phyloP scores from a whole-genome alignment of 805 yeast species.

The Lipomyces lipofer region DNA sequence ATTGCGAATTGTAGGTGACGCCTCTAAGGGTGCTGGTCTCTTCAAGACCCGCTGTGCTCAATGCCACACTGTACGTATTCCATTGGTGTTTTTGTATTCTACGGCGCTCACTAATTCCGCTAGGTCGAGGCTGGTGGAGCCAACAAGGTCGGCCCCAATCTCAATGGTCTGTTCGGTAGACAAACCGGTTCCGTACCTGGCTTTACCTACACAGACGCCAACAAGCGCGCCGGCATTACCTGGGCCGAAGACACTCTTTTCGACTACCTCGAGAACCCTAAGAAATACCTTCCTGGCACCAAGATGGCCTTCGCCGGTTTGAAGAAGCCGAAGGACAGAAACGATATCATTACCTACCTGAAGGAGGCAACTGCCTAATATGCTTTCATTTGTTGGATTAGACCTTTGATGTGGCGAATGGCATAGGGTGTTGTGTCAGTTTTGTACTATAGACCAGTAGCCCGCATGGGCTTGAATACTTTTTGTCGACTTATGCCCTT shows the following conservation, averaged over 20 bases:
- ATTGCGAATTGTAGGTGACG: slow-evolving; percentile 50
- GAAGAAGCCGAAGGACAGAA: slow-evolving; percentile 98
- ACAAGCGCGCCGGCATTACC: slow-evolving; percentile 88
- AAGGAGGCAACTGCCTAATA: slow-evolving; percentile 40
- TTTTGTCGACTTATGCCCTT: too few species aligned
- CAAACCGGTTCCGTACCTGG: slow-evolving; percentile 89
- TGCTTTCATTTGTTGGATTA: too few species aligned
- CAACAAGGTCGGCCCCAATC: slow-evolving; percentile 98
- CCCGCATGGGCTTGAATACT: too few species aligned
- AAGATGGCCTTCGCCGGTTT: slow-evolving; percentile 99
- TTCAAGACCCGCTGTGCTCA: slow-evolving; percentile 99
- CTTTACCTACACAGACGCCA: slow-evolving; percentile 96
- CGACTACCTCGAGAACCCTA: slow-evolving; percentile 98
- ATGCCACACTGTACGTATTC: slow-evolving; percentile 80
- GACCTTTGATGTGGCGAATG: too few species aligned
- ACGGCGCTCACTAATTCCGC: neutral
- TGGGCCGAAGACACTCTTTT: slow-evolving; percentile 89
- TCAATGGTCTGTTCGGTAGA: slow-evolving; percentile 93
- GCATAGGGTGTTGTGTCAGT: too few species aligned
- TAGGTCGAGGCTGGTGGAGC: slow-evolving; percentile 82
- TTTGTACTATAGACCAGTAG: too few species aligned
- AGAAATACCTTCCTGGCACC: slow-evolving; percentile 99
- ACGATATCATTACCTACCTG: slow-evolving; percentile 81
- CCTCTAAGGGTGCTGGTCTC: slow-evolving; percentile 94
- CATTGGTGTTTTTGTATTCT: neutral